Conservation (phyloP, 169 alveolate genomes). For the Plasmodium gonderi region DNA sequence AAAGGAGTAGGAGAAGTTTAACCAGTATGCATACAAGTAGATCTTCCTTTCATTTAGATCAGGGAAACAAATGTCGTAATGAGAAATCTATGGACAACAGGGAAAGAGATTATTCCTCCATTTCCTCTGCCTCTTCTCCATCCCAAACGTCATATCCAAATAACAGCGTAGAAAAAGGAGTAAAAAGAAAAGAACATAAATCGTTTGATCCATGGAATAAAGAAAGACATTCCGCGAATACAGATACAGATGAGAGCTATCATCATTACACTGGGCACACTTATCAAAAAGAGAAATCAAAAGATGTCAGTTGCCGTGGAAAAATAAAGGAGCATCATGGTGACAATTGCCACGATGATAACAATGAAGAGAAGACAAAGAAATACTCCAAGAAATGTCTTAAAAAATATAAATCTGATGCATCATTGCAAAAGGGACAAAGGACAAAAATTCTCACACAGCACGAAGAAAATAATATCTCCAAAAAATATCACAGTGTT, state of each 20-base stretch:
- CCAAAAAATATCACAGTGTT: slow-evolving; percentile 36
- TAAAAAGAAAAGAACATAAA: not conserved
- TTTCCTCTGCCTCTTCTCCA: no score
- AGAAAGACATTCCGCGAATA: not conserved
- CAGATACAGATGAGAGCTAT: not conserved
- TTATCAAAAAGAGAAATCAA: not conserved
- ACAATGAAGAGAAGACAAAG: not conserved
- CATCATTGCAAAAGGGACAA: not conserved
- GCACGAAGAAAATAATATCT: not conserved
- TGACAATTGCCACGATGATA: not conserved
- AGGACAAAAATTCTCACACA: not conserved
- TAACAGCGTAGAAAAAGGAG: not conserved
- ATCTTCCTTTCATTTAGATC: not conserved
- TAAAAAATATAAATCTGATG: slow-evolving; percentile 19
- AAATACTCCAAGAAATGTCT: not conserved
- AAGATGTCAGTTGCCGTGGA: not conserved
- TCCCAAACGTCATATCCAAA: not conserved
- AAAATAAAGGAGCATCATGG: not conserved
- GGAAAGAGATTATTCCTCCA: not conserved
- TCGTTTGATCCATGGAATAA: not conserved
- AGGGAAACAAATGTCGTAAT: not conserved
- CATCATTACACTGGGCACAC: no score
- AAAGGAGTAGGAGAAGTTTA: slow-evolving; percentile 5
- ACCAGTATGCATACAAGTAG: not conserved
- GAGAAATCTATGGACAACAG: not conserved